Percentiles rank a stretch among this genome's conserved stretches.
These are phyloP conservation scores for Cunninghamia lanceolata DNA, from an alignment of 75 land plant species.

Conservation along the genomic window DNA sequence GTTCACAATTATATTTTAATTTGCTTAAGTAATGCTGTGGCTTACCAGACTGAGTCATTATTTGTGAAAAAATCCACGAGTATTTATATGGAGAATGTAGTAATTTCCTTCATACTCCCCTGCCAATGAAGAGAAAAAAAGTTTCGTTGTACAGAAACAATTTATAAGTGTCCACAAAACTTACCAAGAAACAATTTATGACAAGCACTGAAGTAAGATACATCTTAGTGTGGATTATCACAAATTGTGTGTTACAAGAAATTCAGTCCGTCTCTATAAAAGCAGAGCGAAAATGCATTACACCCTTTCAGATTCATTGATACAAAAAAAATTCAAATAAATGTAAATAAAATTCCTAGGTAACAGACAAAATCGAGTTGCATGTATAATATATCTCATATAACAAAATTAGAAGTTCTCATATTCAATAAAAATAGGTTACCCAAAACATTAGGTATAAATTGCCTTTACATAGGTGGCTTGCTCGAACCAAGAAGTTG, in stretches of 20 bases:
- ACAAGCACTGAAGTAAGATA: not conserved
- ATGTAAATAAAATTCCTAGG: not conserved
- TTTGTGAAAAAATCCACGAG: not conserved
- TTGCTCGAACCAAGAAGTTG: conserved; percentile 35
- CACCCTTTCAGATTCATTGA: not conserved
- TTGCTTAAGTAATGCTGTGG: not conserved
- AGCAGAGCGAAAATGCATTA: not conserved
- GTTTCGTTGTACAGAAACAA: not conserved
- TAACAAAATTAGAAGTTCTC: not conserved
- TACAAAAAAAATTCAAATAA: not conserved
- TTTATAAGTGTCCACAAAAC: not conserved
- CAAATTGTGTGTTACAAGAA: not conserved
- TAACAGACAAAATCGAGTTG: not conserved
- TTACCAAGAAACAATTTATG: too few species aligned
- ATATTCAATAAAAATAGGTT: not conserved
- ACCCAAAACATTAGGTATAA: not conserved
- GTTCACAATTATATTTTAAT: not conserved
- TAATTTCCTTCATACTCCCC: not conserved
- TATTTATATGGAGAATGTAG: not conserved
- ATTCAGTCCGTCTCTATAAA: not conserved
- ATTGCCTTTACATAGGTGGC: conserved; percentile 19
- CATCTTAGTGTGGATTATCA: not conserved
- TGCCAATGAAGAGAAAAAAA: not conserved
- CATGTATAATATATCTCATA: not conserved
- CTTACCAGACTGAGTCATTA: not conserved